Conservation (phyloP, 2,329 filamentous ascomycete species). For the Verticillium longisporum region DNA sequence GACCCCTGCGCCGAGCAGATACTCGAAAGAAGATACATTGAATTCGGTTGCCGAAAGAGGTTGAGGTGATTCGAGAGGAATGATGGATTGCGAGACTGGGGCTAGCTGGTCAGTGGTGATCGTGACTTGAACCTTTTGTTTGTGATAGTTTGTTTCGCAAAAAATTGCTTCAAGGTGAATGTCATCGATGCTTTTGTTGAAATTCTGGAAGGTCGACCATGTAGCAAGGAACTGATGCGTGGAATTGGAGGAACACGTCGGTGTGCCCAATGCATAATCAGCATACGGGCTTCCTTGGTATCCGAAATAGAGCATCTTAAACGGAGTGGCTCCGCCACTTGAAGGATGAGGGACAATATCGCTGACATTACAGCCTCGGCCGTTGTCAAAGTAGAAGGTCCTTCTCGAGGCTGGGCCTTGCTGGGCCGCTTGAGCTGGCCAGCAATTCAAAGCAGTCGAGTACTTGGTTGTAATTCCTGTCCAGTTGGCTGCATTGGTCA, state of each 20-base stretch:
- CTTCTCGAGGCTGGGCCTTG: too few relatives aligned
- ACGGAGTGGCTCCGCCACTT: conserved; percentile 11
- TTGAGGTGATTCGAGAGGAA: conserved; percentile 2
- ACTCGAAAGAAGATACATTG: conserved; percentile 26
- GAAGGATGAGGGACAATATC: conserved; percentile 6
- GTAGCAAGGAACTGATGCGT: conserved; percentile 31
- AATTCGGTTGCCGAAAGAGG: conserved; percentile 18
- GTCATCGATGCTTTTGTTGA: neutral
- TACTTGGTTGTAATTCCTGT: conserved; percentile 21
- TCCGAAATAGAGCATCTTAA: conserved; percentile 32
- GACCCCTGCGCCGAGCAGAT: conserved; percentile 21
- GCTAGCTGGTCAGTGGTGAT: conserved; percentile 15
- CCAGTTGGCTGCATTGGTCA: conserved; percentile 12
- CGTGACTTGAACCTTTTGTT: conserved; percentile 32
- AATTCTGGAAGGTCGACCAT: conserved; percentile 6
- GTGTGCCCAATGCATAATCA: conserved; percentile 22
- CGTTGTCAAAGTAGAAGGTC: conserved; percentile 24
- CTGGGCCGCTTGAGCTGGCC: conserved; percentile 18
- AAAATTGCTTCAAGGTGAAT: conserved; percentile 25
- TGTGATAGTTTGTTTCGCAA: conserved; percentile 36
- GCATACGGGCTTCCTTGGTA: conserved; percentile 26
- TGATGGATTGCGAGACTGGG: conserved; percentile 9
- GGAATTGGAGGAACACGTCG: conserved; percentile 20
- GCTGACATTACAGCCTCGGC: conserved; percentile 26
- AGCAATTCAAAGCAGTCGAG: conserved; percentile 30